Evolutionary conservation across 768 basidiomycete species (phyloP).

Genomic region (Podaxis sp.): DNA sequence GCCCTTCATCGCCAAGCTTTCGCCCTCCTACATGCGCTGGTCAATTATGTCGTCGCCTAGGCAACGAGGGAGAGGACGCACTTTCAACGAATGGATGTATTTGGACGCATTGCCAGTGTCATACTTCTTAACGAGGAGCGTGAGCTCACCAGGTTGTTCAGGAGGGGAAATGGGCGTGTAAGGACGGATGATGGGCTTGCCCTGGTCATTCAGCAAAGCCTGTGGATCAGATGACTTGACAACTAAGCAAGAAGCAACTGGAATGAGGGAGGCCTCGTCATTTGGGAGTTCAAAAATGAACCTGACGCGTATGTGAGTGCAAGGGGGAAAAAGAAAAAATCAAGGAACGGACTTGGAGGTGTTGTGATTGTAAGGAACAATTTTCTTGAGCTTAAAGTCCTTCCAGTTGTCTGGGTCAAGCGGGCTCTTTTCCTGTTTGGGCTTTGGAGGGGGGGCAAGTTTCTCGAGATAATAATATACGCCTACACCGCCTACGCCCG

Average conservation of each 20-base stretch:
- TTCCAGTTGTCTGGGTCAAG: conserved; percentile 73
- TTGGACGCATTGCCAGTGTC: conserved; percentile 82
- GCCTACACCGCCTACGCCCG: conserved; percentile 39
- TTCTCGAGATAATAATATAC: conserved; percentile 49
- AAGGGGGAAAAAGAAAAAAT: neutral
- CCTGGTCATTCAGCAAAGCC: conserved; percentile 65
- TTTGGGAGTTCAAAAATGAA: conserved; percentile 81
- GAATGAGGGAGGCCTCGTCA: conserved; percentile 71
- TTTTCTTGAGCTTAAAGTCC: conserved; percentile 77
- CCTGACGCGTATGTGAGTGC: conserved; percentile 27
- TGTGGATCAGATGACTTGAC: conserved; percentile 71
- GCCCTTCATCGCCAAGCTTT: conserved; percentile 83
- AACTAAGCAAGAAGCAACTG: conserved; percentile 73
- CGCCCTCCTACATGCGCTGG: conserved; percentile 48
- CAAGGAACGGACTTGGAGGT: conserved; percentile 56
- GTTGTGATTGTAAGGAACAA: conserved; percentile 93
- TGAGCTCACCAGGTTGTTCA: conserved; percentile 69
- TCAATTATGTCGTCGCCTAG: neutral
- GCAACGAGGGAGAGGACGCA: conserved; percentile 14
- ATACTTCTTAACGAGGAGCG: conserved; percentile 81
- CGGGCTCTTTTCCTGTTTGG: conserved; percentile 57
- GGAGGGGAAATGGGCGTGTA: conserved; percentile 90
- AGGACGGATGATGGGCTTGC: conserved; percentile 83
- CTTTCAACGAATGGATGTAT: conserved; percentile 74
- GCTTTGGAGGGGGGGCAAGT: conserved; percentile 20